Evolutionary conservation across 2,329 filamentous ascomycete genomes (phyloP).

Genomic region (Pseudogymnoascus sp.): DNA sequence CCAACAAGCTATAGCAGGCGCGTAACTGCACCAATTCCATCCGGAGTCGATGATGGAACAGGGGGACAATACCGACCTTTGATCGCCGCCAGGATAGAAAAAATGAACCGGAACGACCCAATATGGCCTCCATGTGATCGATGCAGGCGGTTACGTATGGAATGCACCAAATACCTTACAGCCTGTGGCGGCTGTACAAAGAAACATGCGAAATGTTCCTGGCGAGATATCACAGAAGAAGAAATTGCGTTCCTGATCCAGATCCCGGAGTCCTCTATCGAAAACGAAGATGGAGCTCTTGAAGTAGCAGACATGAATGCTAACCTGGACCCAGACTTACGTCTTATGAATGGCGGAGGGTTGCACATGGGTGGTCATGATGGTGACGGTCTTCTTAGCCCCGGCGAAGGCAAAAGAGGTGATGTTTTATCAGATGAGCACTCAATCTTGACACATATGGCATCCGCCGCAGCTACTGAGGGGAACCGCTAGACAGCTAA

Average conservation of each 20-base stretch:
- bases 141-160: constrained; percentile 69
- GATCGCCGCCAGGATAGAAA: constrained; percentile 69
- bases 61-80: constrained; percentile 44
- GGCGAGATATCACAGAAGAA: constrained; percentile 70
- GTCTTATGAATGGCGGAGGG: constrained; percentile 9
- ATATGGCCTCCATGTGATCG: constrained; percentile 80
- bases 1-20: constrained; percentile 10
- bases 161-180: constrained; percentile 78
- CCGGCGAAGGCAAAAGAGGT: constrained; percentile 11
- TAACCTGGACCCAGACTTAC: constrained; percentile 9
- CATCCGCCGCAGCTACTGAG: constrained; percentile 18
- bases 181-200: constrained; percentile 83
- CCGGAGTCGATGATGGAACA: constrained; percentile 20
- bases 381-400: background rate
- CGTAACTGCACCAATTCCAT: background rate
- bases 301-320: constrained; percentile 6
- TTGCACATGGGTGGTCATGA: background rate
- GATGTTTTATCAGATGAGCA: constrained; percentile 13
- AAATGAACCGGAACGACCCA: constrained; percentile 61
- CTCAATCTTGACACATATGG: constrained; percentile 21
- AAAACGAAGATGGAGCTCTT: background rate
- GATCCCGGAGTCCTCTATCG: constrained; percentile 5
- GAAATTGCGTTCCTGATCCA: constrained; percentile 36
- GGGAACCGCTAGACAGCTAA: constrained; percentile 10
- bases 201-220: constrained; percentile 82